phyloP scores from a whole-genome alignment of 306 rosid species.

The Quercus aquifolioides region DNA sequence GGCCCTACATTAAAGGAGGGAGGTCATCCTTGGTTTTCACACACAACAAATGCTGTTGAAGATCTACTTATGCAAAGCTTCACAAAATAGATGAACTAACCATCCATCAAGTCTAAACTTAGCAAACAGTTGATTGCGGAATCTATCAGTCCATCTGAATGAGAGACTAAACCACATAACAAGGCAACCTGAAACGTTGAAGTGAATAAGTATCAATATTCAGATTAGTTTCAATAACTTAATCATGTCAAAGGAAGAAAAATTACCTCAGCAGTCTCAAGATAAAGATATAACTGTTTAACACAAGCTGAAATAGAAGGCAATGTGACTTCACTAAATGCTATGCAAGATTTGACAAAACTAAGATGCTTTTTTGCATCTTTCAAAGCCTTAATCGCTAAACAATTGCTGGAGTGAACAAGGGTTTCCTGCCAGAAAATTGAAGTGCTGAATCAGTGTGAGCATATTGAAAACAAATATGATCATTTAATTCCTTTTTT shows the following conservation, averaged over 20 bases:
- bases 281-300: constrained; percentile 72
- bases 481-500: no score
- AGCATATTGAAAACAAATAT: background rate
- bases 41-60: background rate
- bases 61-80: constrained; percentile 13
- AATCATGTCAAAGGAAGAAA: constrained; percentile 10
- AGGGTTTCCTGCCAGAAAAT: constrained; percentile 73
- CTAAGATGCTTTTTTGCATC: constrained; percentile 35
- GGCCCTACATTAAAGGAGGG: background rate
- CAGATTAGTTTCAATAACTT: constrained; percentile 7
- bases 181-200: constrained; percentile 64
- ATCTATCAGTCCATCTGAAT: constrained; percentile 72
- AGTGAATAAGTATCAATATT: constrained; percentile 17
- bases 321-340: constrained; percentile 88
- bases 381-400: constrained; percentile 69
- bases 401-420: constrained; percentile 75
- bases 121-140: constrained; percentile 66
- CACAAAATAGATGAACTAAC: constrained; percentile 45
- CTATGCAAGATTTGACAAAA: constrained; percentile 78
- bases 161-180: constrained; percentile 70
- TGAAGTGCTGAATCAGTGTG: constrained; percentile 24
- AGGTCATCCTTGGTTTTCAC: background rate
- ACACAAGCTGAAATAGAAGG: constrained; percentile 66
- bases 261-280: constrained; percentile 89
- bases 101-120: constrained; percentile 45